Evolutionary conservation across 176 grass and related monocot species (phyloP).

Genomic region (Bromus sterilis): DNA sequence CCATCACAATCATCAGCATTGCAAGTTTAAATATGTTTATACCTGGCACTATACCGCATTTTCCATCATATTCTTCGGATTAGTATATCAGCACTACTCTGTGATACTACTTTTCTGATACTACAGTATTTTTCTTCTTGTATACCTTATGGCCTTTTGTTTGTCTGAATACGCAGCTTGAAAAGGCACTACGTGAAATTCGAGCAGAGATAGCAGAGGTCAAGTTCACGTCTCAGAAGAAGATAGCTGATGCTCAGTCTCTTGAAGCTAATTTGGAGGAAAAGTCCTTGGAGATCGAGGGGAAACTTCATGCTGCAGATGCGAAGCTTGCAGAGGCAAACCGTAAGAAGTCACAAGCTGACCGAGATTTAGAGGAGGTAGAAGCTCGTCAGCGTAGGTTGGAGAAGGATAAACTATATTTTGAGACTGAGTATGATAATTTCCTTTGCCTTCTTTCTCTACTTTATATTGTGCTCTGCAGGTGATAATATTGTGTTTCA

Average conservation of each 20-base stretch:
- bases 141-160: slow-evolving; percentile 10
- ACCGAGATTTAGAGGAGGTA: slow-evolving; percentile 71
- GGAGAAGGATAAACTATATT: slow-evolving; percentile 80
- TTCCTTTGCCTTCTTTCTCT: slow-evolving; percentile 3
- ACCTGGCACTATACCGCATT: not conserved
- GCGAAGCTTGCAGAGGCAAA: slow-evolving; percentile 95
- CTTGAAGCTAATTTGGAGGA: slow-evolving; percentile 79
- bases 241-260: slow-evolving; percentile 64
- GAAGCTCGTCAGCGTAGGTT: slow-evolving; percentile 73
- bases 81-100: not conserved
- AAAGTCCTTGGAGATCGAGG: slow-evolving; percentile 79
- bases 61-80: not conserved
- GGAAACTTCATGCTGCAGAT: slow-evolving; percentile 77
- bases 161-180: slow-evolving; percentile 58
- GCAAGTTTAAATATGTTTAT: not conserved
- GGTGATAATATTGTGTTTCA: not conserved
- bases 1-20: not conserved
- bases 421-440: slow-evolving; percentile 58
- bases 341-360: slow-evolving; percentile 81
- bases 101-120: not conserved
- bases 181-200: slow-evolving; percentile 74
- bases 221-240: slow-evolving; percentile 80
- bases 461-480: not conserved
- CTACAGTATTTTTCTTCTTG: not conserved
- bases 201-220: slow-evolving; percentile 72